Percentiles rank a stretch among this genome's conserved stretches.
Conservation (phyloP, 441 rosid genomes). For the Euphorbia schlechtendalii region DNA sequence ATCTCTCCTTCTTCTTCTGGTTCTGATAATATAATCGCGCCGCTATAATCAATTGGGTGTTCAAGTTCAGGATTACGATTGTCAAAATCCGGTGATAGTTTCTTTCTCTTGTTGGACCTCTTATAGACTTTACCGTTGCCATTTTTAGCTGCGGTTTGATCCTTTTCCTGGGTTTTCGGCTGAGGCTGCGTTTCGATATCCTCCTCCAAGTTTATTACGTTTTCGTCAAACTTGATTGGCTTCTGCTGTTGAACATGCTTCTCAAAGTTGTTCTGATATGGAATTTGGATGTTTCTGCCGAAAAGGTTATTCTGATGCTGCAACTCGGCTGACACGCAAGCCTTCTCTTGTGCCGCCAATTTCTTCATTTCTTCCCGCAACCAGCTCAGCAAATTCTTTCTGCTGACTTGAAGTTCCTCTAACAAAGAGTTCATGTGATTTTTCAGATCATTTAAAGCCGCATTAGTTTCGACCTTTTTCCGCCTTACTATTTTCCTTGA, state of each 20-base stretch:
- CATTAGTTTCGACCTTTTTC: constrained; percentile 26
- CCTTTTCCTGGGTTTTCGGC: constrained; percentile 16
- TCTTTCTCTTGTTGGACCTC: constrained; percentile 15
- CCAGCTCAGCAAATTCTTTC: constrained; percentile 39
- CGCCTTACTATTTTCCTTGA: constrained; percentile 7
- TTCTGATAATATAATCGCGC: constrained; percentile 18
- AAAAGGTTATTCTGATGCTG: constrained; percentile 18
- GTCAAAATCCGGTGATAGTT: constrained; percentile 12
- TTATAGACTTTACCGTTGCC: constrained; percentile 12
- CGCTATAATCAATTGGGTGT: constrained; percentile 18
- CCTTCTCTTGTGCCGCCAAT: constrained; percentile 29
- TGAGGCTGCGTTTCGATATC: constrained; percentile 13
- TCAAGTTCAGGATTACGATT: constrained; percentile 15
- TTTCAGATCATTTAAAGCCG: constrained; percentile 35
- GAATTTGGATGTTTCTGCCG: constrained; percentile 16
- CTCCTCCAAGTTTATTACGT: constrained; percentile 18
- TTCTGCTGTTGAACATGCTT: constrained; percentile 15
- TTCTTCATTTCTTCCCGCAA: constrained; percentile 50
- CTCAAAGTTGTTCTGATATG: constrained; percentile 13
- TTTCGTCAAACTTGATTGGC: constrained; percentile 12
- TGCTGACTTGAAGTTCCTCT: constrained; percentile 41
- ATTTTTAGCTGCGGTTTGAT: constrained; percentile 15
- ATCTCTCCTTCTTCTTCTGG: constrained; percentile 19
- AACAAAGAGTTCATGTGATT: constrained; percentile 41
- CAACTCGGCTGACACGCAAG: constrained; percentile 13